Conservation (phyloP, 495 filamentous ascomycete species). For the Aspergillus avenaceus region DNA sequence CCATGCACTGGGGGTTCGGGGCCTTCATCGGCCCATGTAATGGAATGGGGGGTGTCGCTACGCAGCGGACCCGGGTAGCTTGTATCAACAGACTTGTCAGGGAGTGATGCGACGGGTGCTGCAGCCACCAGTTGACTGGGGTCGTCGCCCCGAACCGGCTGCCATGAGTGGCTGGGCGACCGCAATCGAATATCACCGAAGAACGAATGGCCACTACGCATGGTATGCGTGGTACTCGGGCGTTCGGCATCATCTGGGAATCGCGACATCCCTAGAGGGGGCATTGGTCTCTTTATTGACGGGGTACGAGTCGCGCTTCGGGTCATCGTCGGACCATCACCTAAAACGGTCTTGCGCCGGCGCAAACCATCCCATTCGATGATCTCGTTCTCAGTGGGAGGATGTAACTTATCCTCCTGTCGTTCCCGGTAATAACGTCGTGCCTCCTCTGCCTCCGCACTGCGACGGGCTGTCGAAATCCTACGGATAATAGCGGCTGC, state of each 20-base stretch:
- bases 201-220: conserved; percentile 38
- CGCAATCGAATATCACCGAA: conserved; percentile 56
- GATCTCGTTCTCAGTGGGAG: conserved; percentile 69
- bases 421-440: conserved; percentile 76
- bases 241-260: conserved; percentile 56
- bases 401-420: conserved; percentile 62
- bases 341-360: conserved; percentile 69
- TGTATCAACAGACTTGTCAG: conserved; percentile 38
- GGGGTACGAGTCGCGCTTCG: conserved; percentile 16
- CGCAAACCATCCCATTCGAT: conserved; percentile 94
- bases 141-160: conserved; percentile 30
- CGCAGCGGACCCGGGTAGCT: conserved; percentile 34
- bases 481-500: conserved; percentile 84
- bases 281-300: conserved; percentile 55
- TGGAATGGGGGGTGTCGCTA: conserved; percentile 32
- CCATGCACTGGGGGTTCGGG: conserved; percentile 16
- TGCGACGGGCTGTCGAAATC: conserved; percentile 70
- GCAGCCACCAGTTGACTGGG: conserved; percentile 18
- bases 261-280: conserved; percentile 82
- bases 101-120: conserved; percentile 4
- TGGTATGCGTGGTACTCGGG: conserved; percentile 32
- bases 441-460: conserved; percentile 77
- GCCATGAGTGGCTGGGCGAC: conserved; percentile 33
- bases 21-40: conserved; percentile 37
- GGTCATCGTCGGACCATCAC: conserved; percentile 41